These are phyloP conservation scores for Thraustotheca clavata DNA, from an alignment of 352 stramenopile genomes.

Conservation along the genomic window DNA sequence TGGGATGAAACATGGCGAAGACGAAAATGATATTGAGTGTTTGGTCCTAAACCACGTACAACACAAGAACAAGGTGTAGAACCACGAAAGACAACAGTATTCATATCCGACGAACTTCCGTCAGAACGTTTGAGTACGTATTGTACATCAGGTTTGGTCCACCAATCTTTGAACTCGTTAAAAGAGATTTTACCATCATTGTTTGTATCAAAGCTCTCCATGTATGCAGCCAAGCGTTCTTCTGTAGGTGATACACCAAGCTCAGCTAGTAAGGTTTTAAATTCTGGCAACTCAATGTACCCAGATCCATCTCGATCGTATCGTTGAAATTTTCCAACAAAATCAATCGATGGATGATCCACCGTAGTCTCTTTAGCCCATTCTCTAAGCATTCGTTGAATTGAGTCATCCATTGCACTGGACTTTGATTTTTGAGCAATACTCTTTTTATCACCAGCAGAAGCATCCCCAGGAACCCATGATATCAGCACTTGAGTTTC, in stretches of 20 bases:
- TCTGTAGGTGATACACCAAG: conserved; percentile 70
- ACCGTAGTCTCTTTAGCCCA: conserved; percentile 74
- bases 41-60: conserved; percentile 65
- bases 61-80: conserved; percentile 28
- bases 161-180: conserved; percentile 84
- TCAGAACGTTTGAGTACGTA: conserved; percentile 76
- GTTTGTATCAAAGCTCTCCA: conserved; percentile 74
- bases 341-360: conserved; percentile 61
- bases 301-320: conserved; percentile 64
- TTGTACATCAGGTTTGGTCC: conserved; percentile 64
- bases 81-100: conserved; percentile 66
- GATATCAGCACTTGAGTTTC: conserved; percentile 37
- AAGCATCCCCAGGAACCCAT: conserved; percentile 37
- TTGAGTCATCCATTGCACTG: conserved; percentile 40
- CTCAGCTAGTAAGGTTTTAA: conserved; percentile 76
- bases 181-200: conserved; percentile 80
- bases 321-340: conserved; percentile 58
- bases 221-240: conserved; percentile 76
- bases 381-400: conserved; percentile 73
- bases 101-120: conserved; percentile 37
- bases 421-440: conserved; percentile 24
- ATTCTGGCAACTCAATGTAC: conserved; percentile 78
- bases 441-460: conserved; percentile 28
- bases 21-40: conserved; percentile 79
- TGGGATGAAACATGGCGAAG: conserved; percentile 69